Conservation (phyloP, 1,284 basidiomycete species). For the Vanrija sp. region DNA sequence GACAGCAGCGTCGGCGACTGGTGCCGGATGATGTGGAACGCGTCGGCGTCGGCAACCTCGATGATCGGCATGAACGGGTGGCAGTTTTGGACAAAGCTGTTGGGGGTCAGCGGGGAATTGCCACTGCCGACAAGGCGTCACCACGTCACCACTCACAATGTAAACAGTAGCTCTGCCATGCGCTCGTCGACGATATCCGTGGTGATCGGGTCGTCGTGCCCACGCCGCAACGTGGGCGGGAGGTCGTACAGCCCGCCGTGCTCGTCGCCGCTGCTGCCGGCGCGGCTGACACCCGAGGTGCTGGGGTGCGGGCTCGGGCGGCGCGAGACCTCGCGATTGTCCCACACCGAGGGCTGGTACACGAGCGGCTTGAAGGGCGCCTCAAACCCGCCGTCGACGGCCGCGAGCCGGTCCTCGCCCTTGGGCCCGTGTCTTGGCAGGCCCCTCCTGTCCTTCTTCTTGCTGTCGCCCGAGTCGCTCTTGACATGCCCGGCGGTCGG, state of each 20-base stretch:
- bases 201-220: slow-evolving; percentile 29
- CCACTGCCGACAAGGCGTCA: no score
- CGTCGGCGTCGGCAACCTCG: slow-evolving; percentile 24
- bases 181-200: slow-evolving; percentile 20
- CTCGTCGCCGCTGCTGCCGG: slow-evolving; percentile 16
- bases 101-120: not conserved
- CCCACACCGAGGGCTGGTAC: slow-evolving; percentile 31
- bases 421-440: not conserved
- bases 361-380: slow-evolving; percentile 34
- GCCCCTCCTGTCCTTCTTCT: slow-evolving; percentile 12
- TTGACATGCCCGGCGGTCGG: not conserved
- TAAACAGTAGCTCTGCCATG: slow-evolving; percentile 26
- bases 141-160: slow-evolving; percentile 17
- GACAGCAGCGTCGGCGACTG: slow-evolving; percentile 32
- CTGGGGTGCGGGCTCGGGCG: slow-evolving; percentile 20
- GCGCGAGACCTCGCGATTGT: slow-evolving; percentile 27
- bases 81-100: slow-evolving; percentile 30
- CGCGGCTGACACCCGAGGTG: not conserved
- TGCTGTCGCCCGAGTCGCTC: not conserved
- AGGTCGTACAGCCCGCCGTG: no score
- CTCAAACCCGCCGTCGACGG: slow-evolving; percentile 24
- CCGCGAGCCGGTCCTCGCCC: slow-evolving; percentile 6
- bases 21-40: slow-evolving; percentile 21
- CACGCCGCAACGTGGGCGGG: slow-evolving; percentile 4
- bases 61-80: slow-evolving; percentile 32